Base-by-base conservation (phyloP, 2,329 filamentous ascomycete genomes). In the Calonectria naviculata region DNA sequence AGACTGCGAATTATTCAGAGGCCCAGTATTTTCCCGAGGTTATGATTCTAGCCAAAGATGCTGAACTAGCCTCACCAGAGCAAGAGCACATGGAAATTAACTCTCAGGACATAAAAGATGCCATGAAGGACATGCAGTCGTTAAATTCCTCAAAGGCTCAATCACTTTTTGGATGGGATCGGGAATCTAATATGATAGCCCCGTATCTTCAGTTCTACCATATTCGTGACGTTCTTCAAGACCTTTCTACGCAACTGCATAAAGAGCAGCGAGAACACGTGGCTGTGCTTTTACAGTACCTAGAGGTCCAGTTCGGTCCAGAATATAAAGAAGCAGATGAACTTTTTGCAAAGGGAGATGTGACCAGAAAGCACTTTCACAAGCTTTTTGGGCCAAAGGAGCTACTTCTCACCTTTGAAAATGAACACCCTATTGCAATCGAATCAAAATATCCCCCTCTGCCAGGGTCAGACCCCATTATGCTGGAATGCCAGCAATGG, bases 151-250 rank as follows among this genome's bases (percentile, higher is more conserved):
- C 2, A 24, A 13, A 49, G 2, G 7, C 4, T 1, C 2, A 8
- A 15, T 26, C 19, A 1, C 17, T 64, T 8, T 49, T 29, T 21
- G 61, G 61, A n/a, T 64, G 61, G 61, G 61, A 64, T 26, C 28
- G 61, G 15, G 61, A 64, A 36, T n/a, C 17, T 3, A 64, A 47
- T 26, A 64, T 64, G 61, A 19, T 64, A 6, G 61, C 42, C 29
- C 61, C 61, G 13, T 64, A 64, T 24, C 61, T 64, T 17, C 42
- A 64, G 15, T 64, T 64, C 24, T 64, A 64, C 15, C 61, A 64
- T 36, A 13, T 24, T 29, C 42, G 61, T 17, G 10, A 19, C 4
- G 12, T 49, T 2, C n/a, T 64, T 9, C 28, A 47, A n/a, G 31
- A 21, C 12, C 19, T 15, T 17, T 34, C 19, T 49, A 28, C 9